Evolutionary conservation across 805 yeast genomes (phyloP).

Genomic region (Candida taoyuanica): DNA sequence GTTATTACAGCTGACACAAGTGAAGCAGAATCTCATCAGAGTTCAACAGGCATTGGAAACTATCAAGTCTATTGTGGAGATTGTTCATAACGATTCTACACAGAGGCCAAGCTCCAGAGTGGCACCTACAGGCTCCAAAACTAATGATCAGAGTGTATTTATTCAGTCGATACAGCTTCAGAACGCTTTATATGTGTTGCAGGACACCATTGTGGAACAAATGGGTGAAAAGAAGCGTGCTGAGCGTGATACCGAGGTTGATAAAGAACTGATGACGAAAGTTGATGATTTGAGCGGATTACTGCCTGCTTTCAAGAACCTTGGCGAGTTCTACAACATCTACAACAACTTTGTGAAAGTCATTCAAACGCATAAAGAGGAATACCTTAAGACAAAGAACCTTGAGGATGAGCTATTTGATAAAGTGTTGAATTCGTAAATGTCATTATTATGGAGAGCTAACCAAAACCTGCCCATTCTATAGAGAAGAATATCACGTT

Average conservation of each 20-base stretch:
- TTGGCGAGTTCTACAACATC: slow-evolving; percentile 44
- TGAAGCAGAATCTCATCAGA: slow-evolving; percentile 41
- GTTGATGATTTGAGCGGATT: slow-evolving; percentile 45
- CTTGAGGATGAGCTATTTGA: slow-evolving; percentile 22
- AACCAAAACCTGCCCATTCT: slow-evolving; percentile 98
- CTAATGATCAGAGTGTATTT: slow-evolving; percentile 11
- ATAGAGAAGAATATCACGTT: slow-evolving; percentile 55
- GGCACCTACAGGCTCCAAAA: slow-evolving; percentile 22
- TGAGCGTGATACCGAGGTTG: slow-evolving; percentile 28
- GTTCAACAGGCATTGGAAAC: slow-evolving; percentile 45
- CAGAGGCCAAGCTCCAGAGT: slow-evolving; percentile 2
- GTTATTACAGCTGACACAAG: slow-evolving; percentile 39
- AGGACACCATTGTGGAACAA: slow-evolving; percentile 41
- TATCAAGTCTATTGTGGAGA: slow-evolving; percentile 35
- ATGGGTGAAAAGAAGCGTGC: slow-evolving; percentile 25
- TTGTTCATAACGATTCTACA: slow-evolving; percentile 18
- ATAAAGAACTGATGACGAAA: slow-evolving; percentile 35
- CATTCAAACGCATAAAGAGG: slow-evolving; percentile 34
- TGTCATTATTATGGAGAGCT: slow-evolving; percentile 5
- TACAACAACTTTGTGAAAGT: slow-evolving; percentile 47
- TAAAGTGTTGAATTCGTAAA: slow-evolving; percentile 10
- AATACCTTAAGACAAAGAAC: slow-evolving; percentile 29
- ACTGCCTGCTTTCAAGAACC: slow-evolving; percentile 48
- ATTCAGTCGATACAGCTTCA: slow-evolving; percentile 32
- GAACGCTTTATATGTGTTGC: slow-evolving; percentile 39